phyloP scores from a whole-genome alignment of 2,329 filamentous ascomycete species.

The Apiospora pterosperma region DNA sequence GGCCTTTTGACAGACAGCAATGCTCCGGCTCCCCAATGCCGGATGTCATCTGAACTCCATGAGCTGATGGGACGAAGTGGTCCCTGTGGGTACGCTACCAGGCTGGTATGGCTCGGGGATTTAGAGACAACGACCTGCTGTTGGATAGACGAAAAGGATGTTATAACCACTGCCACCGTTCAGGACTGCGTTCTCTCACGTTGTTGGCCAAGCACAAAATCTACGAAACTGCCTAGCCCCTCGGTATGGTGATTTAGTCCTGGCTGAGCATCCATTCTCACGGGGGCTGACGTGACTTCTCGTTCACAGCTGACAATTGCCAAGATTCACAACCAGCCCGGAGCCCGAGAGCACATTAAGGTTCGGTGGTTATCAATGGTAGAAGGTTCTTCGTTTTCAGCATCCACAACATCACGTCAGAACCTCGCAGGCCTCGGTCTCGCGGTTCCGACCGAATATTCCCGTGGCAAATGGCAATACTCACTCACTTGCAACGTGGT shows the following conservation, averaged over 20 bases:
- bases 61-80: not conserved
- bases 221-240: not conserved
- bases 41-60: not conserved
- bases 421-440: not conserved
- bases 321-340: too few species aligned
- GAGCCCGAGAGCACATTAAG: too few species aligned
- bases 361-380: not conserved
- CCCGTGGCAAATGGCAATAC: not conserved
- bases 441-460: not conserved
- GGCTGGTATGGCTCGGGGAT: not conserved
- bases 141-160: not conserved
- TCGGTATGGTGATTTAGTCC: not conserved
- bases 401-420: not conserved
- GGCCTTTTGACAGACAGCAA: not conserved
- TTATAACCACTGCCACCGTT: not conserved
- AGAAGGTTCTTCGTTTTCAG: not conserved
- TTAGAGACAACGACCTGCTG: not conserved
- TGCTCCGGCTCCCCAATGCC: not conserved
- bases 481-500: not conserved
- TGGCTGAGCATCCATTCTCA: not conserved
- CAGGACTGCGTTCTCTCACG: not conserved
- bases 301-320: not conserved
- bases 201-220: not conserved
- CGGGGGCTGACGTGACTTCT: not conserved
- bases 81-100: not conserved